Conservation (phyloP, 495 filamentous ascomycete genomes). For the Trichoderma erinaceum region DNA sequence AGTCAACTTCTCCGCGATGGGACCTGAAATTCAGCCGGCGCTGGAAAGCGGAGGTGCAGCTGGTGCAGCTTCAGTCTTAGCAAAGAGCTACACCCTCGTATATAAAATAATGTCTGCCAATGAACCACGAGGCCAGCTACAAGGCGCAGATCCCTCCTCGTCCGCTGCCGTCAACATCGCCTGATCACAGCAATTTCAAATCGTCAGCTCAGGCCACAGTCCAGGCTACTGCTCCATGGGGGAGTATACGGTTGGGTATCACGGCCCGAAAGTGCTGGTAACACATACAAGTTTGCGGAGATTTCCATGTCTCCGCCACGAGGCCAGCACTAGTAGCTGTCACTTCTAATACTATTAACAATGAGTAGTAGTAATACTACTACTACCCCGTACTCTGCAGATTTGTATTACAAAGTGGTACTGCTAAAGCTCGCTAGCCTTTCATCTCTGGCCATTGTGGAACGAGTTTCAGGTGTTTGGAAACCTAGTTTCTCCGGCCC, state of each 20-base stretch:
- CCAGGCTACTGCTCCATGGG: neutral
- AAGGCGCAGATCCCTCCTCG: neutral
- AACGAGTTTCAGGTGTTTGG: constrained; percentile 1
- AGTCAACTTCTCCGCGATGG: too few relatives aligned
- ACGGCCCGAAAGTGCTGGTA: neutral
- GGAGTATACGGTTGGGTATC: neutral
- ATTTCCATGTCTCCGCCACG: neutral
- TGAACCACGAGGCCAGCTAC: neutral
- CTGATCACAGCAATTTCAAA: neutral
- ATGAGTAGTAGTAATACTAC: neutral
- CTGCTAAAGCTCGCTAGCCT: neutral
- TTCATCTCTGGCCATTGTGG: constrained; percentile 9
- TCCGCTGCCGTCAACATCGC: neutral
- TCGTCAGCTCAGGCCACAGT: neutral
- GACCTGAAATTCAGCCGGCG: too few relatives aligned
- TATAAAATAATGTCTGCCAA: neutral
- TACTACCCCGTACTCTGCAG: neutral
- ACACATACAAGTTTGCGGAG: neutral
- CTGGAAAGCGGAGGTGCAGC: too few relatives aligned
- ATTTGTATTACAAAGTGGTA: neutral
- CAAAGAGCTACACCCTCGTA: neutral
- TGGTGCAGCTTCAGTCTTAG: too few relatives aligned
- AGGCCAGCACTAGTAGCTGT: neutral
- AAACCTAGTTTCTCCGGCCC: neutral
- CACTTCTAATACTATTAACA: neutral